Base-by-base conservation (phyloP, 805 yeast genomes). In the Cyberlindnera mississippiensis region DNA sequence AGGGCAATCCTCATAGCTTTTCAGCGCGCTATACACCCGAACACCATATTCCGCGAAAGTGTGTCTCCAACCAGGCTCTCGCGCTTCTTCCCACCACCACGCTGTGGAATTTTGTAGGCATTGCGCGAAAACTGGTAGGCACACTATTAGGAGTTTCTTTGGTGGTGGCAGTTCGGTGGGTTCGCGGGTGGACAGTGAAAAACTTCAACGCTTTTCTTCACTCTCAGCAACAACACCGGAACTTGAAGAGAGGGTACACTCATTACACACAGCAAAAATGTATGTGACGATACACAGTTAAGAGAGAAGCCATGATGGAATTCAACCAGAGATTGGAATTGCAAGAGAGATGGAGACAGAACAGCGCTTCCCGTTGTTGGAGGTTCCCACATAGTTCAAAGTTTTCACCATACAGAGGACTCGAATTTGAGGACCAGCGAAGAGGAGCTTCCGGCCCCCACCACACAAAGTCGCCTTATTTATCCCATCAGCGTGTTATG, bases 201-300 rank as follows among this genome's bases (percentile, higher is more conserved):
- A 45, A 51, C 53, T 38, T 45, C 41, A 51, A 49, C 30, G 42
- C 47, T 38, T 44, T 49, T 51, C 40, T 48, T 15, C 38, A 38
- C 43, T 39, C 27, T 10, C 32, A 27, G 22, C 40, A 38, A 35
- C 41, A 39, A 34, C 31, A 33, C 18, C 15, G 6, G 16, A 22
- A 16, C 24, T 20, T 12, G 37, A 26, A 33, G 33, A 28, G 19
- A 42, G 35, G 34, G 20, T 22, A 44, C 43, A 39, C 48, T 27
- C 44, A 49, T 38, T 42, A 26, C 42, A 45, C 35, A 54, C 57
- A 55, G 44, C 46, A 47, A 53, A 53, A 55, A 55, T 55, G 59
- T 55, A 55, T 47, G 59, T 54, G 44, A 44, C 19, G 26, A 27
- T 17, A 24, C 6, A 24, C 33, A 31, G 19, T 28, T 33, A 29